phyloP scores from a whole-genome alignment of 306 rosid species.

The Ammopiptanthus mongolicus region DNA sequence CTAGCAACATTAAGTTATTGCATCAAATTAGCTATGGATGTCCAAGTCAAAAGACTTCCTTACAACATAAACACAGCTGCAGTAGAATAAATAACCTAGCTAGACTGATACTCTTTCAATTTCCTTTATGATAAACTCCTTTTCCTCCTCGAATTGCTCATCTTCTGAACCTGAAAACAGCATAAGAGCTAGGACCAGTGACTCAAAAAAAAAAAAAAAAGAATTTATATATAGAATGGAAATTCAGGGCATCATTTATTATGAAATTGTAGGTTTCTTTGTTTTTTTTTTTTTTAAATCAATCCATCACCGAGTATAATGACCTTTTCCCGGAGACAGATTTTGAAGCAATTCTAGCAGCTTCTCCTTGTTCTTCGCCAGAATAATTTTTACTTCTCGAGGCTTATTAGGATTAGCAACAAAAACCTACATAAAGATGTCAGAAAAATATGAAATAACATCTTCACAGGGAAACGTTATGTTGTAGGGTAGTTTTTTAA shows the following conservation, averaged over 20 bases:
- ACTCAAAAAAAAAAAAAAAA: background rate
- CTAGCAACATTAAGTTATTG: conserved; percentile 23
- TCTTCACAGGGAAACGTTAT: background rate
- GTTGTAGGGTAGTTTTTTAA: background rate
- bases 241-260: background rate
- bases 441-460: background rate
- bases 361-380: conserved; percentile 70
- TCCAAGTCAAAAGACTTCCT: background rate
- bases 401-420: conserved; percentile 95
- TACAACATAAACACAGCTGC: conserved; percentile 17
- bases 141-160: conserved; percentile 93
- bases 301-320: background rate
- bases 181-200: background rate
- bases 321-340: conserved; percentile 87
- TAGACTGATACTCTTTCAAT: conserved; percentile 47
- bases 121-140: conserved; percentile 81
- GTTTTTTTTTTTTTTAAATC: no score
- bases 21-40: conserved; percentile 19
- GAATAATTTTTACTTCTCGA: conserved; percentile 68
- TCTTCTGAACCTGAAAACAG: conserved; percentile 81
- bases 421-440: conserved; percentile 54
- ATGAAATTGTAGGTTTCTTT: background rate
- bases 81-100: conserved; percentile 24
- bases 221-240: background rate
- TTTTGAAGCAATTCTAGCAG: conserved; percentile 68